Base-by-base conservation (phyloP, 371 early-diverging fungal genomes). In the Mucor sp. region DNA sequence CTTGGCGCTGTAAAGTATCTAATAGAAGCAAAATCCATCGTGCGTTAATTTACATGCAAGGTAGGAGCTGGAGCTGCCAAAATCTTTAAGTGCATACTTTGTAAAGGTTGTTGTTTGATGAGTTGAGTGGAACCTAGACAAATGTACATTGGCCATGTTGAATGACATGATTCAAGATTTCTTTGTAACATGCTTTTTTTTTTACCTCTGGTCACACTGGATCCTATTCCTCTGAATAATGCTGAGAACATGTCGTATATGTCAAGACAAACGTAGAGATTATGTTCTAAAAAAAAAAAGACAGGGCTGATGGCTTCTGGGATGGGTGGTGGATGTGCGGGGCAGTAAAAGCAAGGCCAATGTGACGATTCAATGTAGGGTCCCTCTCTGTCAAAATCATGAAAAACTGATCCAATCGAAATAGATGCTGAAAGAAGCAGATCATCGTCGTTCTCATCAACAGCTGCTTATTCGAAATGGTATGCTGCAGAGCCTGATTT, bases 41-140 rank as follows among this genome's bases (percentile, higher is more conserved):
- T 15, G 19, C 28, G 15, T 33, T 30, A 30, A 33, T n/a, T n/a
- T 28, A 37, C 48, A 33, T 35, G n/a, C 21, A 8, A 33, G 3
- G 17, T 15, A 4, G 1, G 6, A 8, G 41, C 41, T 41, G 41
- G 21, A 19, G 19, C n/a, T 60, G 30, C 19, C 55, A 41, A 53
- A 63, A 21, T 33, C 33, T 33, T 33, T 9, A 12, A 19, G 53
- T 58, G 32, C 27, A 62, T 76, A 74, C 77, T 67, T 74, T 71
- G 35, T 62, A 71, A 60, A 30, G 69, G 69, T 33, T 69, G 64
- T 64, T 43, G 30, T 27, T 48, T 44, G 21, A 61, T 37, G 21
- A 48, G 27, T 33, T 41, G 53, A 62, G 65, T 39, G 63, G 71
- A 47, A 19, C 50, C 71, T 71, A 58, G 15, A 53, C 28, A 53